A percentile compares a stretch with the other conserved stretches of the same genome.
Evolutionary conservation across 208 protist genomes (phyloP).

Genomic region (Trypanosoma lewisi): DNA sequence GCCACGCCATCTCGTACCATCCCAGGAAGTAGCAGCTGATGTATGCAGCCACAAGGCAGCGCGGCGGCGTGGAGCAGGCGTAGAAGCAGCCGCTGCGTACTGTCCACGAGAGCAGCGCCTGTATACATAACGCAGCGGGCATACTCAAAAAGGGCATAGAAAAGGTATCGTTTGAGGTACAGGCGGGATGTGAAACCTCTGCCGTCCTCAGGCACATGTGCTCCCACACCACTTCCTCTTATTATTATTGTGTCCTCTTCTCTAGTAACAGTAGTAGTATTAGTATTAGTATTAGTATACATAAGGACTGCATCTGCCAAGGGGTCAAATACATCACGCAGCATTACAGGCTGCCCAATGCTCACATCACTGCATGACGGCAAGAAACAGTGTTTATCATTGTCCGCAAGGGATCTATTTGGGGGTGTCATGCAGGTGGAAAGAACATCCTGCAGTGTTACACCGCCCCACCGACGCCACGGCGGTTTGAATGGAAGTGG

Average conservation of each 20-base stretch:
- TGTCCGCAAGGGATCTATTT: neutral
- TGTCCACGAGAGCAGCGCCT: slow-evolving; percentile 8
- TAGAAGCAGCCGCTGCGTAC: slow-evolving; percentile 22
- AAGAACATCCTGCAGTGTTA: slow-evolving; percentile 21
- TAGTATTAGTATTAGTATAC: too few relatives aligned
- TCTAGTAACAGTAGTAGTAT: too few relatives aligned
- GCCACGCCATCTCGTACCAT: slow-evolving; percentile 21
- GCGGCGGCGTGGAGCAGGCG: slow-evolving; percentile 10
- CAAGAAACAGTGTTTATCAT: neutral
- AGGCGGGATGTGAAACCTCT: neutral
- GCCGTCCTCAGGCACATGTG: neutral
- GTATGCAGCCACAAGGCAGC: neutral
- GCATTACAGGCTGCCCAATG: slow-evolving; percentile 11
- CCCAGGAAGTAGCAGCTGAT: slow-evolving; percentile 15
- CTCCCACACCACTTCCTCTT: neutral
- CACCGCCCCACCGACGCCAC: slow-evolving; percentile 2
- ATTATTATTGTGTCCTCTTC: too few relatives aligned
- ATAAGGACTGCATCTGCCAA: slow-evolving; percentile 4
- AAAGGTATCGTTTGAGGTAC: slow-evolving; percentile 25
- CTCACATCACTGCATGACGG: neutral
- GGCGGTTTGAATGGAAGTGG: slow-evolving; percentile 4
- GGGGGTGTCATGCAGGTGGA: slow-evolving; percentile 9
- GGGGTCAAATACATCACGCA: slow-evolving; percentile 18
- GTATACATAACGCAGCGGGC: slow-evolving; percentile 25
- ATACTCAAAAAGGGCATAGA: slow-evolving; percentile 29